Percentiles rank a stretch among this genome's conserved stretches.
phyloP scores from a whole-genome alignment of 345 rosid genomes.

The Viola odorata region DNA sequence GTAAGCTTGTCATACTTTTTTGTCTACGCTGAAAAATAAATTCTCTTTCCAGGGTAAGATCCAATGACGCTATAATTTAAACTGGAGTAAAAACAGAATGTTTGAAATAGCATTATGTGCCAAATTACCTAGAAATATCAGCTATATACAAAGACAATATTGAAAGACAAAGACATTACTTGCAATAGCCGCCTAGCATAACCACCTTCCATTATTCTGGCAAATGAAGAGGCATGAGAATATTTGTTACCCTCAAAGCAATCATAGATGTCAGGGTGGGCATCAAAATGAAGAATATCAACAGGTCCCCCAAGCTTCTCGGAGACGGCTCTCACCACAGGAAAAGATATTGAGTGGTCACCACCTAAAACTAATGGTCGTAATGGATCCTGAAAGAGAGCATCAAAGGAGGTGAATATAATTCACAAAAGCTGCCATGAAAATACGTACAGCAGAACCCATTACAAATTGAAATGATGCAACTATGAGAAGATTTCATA shows the following conservation, averaged over 20 bases:
- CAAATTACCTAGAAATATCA: background rate
- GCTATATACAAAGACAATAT: background rate
- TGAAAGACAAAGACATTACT: conserved; percentile 33
- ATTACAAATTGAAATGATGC: background rate
- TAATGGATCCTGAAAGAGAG: conserved; percentile 58
- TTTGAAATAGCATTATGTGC: background rate
- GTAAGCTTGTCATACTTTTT: too few species aligned
- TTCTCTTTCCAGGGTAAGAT: too few species aligned
- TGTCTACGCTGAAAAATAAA: too few species aligned
- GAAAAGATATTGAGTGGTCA: conserved; percentile 90
- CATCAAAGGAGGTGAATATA: background rate
- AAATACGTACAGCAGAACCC: background rate
- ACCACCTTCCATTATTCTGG: conserved; percentile 99
- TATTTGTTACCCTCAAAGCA: conserved; percentile 83
- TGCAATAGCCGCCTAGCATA: conserved; percentile 85
- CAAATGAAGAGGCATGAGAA: conserved; percentile 98
- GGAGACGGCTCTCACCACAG: conserved; percentile 88
- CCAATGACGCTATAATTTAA: background rate
- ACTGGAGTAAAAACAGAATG: background rate
- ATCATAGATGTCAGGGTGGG: conserved; percentile 96
- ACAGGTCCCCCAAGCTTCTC: conserved; percentile 96
- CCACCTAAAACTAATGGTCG: conserved; percentile 92
- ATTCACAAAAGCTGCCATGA: conserved; percentile 1
- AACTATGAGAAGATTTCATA: background rate
- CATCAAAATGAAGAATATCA: conserved; percentile 94